Evolutionary conservation across 2,329 filamentous ascomycete genomes (phyloP), one percentile per base, ranked within the genome.

Genomic region (Colletotrichum spaethianum): DNA sequence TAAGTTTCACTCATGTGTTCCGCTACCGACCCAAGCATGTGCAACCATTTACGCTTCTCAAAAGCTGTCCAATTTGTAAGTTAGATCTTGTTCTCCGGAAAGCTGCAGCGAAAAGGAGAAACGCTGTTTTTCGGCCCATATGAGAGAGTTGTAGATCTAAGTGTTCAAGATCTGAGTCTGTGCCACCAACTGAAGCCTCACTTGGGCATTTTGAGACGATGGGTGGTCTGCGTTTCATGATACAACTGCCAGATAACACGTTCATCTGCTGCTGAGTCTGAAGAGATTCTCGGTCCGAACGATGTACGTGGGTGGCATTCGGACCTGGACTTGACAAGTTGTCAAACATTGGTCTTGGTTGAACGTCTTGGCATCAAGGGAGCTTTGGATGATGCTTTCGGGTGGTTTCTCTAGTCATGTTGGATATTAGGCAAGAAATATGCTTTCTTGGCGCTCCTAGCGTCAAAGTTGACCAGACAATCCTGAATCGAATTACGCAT

Each of bases 401-500:
- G n/a, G 12, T 14, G 23, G 26, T 42, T 42, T 4, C 11, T 31
- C 4, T 26, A 52, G 48, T 9, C 48, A 31, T 16, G 48, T 8
- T 11, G 8, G 48, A 52, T 6, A 8, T 20, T 18, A 11, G 26
- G 2, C 26, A 16, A 4, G 5, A 20, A 4, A 6, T 4, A 31
- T 31, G 26, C 28, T 53, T 53, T 18, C 16, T 31, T 7, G 16
- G 14, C 48, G 26, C 16, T 4, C 2, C 2, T 4, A 28, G 23
- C 12, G 23, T 28, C 48, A 28, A 48, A 52, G 8, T 28, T 8
- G 8, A 2, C 18, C 8, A 53, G 28, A 53, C 20, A 20, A 8
- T 4, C 16, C 26, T 18, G 1, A 20, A 16, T 7, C 7, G 0
- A 2, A 20, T n/a, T 33, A 5, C 3, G 16, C 2, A 4, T 16